Base-by-base conservation (phyloP, 1,284 basidiomycete genomes). In the Ganoderma sinense region DNA sequence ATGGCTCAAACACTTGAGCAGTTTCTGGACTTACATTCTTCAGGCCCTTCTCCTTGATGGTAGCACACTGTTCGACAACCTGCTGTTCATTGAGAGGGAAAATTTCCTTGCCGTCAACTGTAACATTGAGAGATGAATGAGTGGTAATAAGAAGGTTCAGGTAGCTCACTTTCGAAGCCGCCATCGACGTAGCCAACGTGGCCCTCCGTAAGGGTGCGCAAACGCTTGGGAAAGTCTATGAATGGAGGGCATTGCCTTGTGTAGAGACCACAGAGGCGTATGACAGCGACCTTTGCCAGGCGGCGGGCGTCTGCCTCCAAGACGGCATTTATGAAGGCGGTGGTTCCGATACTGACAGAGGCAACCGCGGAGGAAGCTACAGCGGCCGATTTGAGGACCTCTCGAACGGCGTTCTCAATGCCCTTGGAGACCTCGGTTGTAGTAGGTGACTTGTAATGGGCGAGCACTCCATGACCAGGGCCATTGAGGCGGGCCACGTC, bases 311-410 rank as follows among this genome's bases (percentile, higher is more conserved):
- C 84, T 45, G 83, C 79, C 76, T 89, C 87, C 56, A 89, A 78
- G 1, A 89, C 83, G 0, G 88, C 87, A 70, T 89, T 88, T 67
- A 88, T 82, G 78, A 88, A 88, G 58, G 85, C 85, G 20, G 85
- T 86, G 1, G 85, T 87, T 43, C 86, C 86, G 69, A 87, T 84
- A 11, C 84, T 85, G 65, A 87, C 75, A 62, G 83, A 83, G 16
- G 83, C 73, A 33, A 87, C 80, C 2, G 79, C 67, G 10, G 78
- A 76, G 18, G 82, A 78, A 58, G 77, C 76, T 60, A 84, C 74
- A 1, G 75, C 74, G 16, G 81, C 82, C 39, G 81, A 65, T n/a
- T 78, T 71, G 14, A 87, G 74, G 0, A 87, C 81, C 45, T 78
- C 77, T 39, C 79, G 78, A 23, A 87, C 81, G 0, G 84, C 86